Evolutionary conservation across 352 stramenopile genomes (phyloP), one percentile per base, ranked within the genome.

Genomic region (Globisporangium spinosum): DNA sequence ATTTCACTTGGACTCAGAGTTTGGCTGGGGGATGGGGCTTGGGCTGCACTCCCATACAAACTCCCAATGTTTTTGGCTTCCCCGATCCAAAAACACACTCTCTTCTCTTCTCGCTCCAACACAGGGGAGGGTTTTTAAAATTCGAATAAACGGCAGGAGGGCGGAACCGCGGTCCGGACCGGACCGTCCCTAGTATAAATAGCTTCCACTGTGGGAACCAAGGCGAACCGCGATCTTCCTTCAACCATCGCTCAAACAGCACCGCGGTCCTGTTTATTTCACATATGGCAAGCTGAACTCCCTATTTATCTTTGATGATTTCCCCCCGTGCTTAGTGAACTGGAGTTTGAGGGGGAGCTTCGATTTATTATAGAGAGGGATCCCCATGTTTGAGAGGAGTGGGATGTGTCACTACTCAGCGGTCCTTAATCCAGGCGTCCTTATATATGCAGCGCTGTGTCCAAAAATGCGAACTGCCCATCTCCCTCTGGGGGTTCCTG

Each of bases 11-110:
- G 64, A 58, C 58, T 64, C 56, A 64, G 55, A 35, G 32, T 38
- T 38, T 38, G 32, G 51, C 43, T 43, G 54, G 35, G 25, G 32
- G 51, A 58, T 49, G 40, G 40, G 40, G 40, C 40, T 49, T 1
- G 38, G 38, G 38, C 12, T 45, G 29, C 29, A 9, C 0, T n/a
- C 1, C 40, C 15, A 49, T 49, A 49, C 40, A 49, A 49, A 49
- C 5, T 49, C 15, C 40, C 12, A 15, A 49, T 49, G 15, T n/a
- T 20, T 49, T 17, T n/a, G 20, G 6, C 4, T n/a, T 49, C 45
- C 15, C 27, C 10, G 27, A 58, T 66, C 61, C 62, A 64, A 64
- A 64, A 54, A 43, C 27, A 38, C 35, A 63, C 15, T 45, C 38
- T 47, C 40, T 49, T 9, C 15, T 9, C 15, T n/a, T 49, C 40